Conservation (phyloP, 1,139 yeast genomes). For the Taphrina flavorubra region DNA sequence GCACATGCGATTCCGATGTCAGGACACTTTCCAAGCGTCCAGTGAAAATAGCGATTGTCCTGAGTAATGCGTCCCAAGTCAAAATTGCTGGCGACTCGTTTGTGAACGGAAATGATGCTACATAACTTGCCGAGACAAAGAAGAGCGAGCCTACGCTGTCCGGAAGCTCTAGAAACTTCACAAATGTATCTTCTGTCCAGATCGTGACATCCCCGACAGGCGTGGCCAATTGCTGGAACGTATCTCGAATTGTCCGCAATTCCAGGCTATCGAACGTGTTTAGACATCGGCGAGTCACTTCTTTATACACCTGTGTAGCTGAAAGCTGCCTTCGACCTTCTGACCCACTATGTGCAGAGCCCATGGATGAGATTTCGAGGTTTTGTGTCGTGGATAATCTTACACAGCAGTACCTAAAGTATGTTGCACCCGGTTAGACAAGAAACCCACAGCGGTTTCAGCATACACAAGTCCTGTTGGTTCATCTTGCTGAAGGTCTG, state of each 20-base stretch:
- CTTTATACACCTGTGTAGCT: neutral
- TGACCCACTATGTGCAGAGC: neutral
- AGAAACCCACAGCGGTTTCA: too few relatives aligned
- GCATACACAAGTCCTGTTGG: too few relatives aligned
- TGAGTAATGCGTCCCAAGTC: conserved; percentile 8
- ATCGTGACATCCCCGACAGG: conserved; percentile 8
- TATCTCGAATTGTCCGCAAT: neutral
- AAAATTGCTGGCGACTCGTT: conserved; percentile 15
- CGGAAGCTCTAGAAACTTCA: conserved; percentile 30
- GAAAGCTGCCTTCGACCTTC: neutral
- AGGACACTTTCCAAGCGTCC: conserved; percentile 9
- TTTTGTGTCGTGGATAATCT: too few relatives aligned
- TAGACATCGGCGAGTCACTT: neutral
- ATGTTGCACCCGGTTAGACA: too few relatives aligned
- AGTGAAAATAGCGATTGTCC: conserved; percentile 5
- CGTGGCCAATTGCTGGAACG: conserved; percentile 19
- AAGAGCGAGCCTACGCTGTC: conserved; percentile 19
- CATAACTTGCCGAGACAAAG: conserved; percentile 25
- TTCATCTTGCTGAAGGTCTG: too few relatives aligned
- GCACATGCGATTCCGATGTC: neutral
- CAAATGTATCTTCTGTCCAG: conserved; percentile 33
- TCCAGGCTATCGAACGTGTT: conserved; percentile 9
- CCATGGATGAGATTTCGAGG: neutral
- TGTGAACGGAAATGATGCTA: conserved; percentile 25
- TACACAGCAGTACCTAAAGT: too few relatives aligned